Evolutionary conservation across 164 flowering plant species (phyloP), one percentile per base, ranked within the genome.

Genomic region (Cinnamomum chago): DNA sequence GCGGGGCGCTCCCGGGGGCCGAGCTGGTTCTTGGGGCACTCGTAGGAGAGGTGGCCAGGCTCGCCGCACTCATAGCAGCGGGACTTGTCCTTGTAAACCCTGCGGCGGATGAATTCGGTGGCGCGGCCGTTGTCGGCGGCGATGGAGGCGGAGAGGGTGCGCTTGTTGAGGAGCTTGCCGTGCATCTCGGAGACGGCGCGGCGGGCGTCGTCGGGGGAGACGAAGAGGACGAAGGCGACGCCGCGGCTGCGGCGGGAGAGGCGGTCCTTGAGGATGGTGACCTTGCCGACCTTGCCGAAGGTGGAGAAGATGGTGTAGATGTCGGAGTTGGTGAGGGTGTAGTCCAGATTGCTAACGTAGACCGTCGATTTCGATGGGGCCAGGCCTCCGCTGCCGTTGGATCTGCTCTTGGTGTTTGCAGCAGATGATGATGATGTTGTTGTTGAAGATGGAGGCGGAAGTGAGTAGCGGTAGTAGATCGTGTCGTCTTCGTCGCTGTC

Each of bases 331-430:
- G 99, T 95, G 67, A 95, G 90, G 73, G 77, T 73, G 86, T 79
- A 95, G 79, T 91, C 97, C 30, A 95, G 84, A 73, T 95, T 95
- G 75, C 90, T 81, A 23, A 92, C 86, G 85, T 95, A 95, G 40
- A 95, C 85, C 2, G 99, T 95, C 14, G 99, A 95, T 78, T 95
- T 95, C 6, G 99, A 95, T 0, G 99, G 99, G 50, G 92, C 99
- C 24, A 95, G 75, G 23, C 94, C 89, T 0, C 93, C 95, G 73
- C 94, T 89, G 68, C 89, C 90, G 76, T 71, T 40, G 71, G 84
- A 75, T 72, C 25, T 67, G n/a, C 20, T 62, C 22, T 52, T 5
- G 17, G 60, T 13, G 58, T 13, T 52, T 13, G 58, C n/a, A 20
- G 60, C 12, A 11, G 60, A n/a, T 68, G 73, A 62, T 65, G 73